Percentiles rank a stretch among this genome's conserved stretches.
These are phyloP conservation scores for Malassezia psittaci DNA, from an alignment of 1,284 basidiomycete species.

Conservation along the genomic window DNA sequence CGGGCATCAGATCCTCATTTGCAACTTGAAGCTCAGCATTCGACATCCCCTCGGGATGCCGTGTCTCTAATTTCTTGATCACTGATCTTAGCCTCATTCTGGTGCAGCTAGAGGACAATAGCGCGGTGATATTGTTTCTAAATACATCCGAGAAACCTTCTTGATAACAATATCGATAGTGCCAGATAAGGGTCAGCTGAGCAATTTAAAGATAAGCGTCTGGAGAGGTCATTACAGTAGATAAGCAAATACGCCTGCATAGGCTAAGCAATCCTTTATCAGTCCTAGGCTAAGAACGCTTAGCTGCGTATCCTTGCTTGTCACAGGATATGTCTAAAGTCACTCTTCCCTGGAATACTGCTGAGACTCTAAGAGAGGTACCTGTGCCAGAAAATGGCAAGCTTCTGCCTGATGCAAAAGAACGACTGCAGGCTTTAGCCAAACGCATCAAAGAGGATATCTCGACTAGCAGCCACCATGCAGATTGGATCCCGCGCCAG, in stretches of 20 bases:
- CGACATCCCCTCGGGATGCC: not conserved
- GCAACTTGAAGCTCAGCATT: slow-evolving; percentile 1
- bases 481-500: slow-evolving; percentile 5
- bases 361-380: not conserved
- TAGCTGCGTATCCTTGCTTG: no score
- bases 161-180: no score
- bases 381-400: not conserved
- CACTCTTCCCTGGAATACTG: not conserved
- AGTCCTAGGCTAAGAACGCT: no score
- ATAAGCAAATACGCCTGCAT: no score
- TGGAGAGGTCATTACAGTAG: no score
- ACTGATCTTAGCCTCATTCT: not conserved
- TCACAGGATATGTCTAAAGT: not conserved
- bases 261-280: no score
- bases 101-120: no score
- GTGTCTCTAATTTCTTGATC: not conserved
- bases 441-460: slow-evolving; percentile 7
- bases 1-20: not conserved
- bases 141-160: no score
- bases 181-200: no score
- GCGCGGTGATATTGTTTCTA: no score
- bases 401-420: not conserved
- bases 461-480: slow-evolving; percentile 5
- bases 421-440: not conserved
- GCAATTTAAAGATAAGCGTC: no score